phyloP scores from a whole-genome alignment of 192 early-diverging fungal species.

The Podila minutissima region DNA sequence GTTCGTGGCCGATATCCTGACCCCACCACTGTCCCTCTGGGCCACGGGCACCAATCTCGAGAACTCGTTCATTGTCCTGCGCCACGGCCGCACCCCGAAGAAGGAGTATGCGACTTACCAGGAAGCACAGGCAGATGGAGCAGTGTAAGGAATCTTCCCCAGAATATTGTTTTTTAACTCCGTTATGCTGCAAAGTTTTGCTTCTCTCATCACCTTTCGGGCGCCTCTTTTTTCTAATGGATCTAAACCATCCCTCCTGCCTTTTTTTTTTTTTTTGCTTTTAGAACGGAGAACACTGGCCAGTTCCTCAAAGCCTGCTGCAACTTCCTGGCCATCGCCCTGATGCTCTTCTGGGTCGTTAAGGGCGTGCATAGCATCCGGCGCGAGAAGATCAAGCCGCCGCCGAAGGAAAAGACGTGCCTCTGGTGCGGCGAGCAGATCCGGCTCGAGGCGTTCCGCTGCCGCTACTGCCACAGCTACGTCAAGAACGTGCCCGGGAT shows the following conservation, averaged over 20 bases:
- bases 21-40: slow-evolving; percentile 51
- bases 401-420: slow-evolving; percentile 46
- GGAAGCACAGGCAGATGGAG: slow-evolving; percentile 56
- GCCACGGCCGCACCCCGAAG: slow-evolving; percentile 23
- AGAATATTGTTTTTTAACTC: background rate
- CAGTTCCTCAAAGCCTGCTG: slow-evolving; percentile 36
- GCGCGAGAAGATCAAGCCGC: slow-evolving; percentile 28
- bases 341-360: slow-evolving; percentile 48
- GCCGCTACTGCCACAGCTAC: slow-evolving; percentile 51
- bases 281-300: slow-evolving; percentile 48
- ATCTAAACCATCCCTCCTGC: background rate
- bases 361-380: slow-evolving; percentile 34
- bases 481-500: slow-evolving; percentile 48
- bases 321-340: slow-evolving; percentile 39
- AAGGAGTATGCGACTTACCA: slow-evolving; percentile 33
- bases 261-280: background rate
- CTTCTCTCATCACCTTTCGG: background rate
- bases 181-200: background rate
- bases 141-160: slow-evolving; percentile 30
- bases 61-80: slow-evolving; percentile 53
- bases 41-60: slow-evolving; percentile 52
- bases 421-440: slow-evolving; percentile 47
- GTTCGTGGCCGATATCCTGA: slow-evolving; percentile 53
- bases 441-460: slow-evolving; percentile 41
- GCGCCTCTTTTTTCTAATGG: background rate